Conservation (phyloP, 768 basidiomycete species). For the Rubroboletus satanas region DNA sequence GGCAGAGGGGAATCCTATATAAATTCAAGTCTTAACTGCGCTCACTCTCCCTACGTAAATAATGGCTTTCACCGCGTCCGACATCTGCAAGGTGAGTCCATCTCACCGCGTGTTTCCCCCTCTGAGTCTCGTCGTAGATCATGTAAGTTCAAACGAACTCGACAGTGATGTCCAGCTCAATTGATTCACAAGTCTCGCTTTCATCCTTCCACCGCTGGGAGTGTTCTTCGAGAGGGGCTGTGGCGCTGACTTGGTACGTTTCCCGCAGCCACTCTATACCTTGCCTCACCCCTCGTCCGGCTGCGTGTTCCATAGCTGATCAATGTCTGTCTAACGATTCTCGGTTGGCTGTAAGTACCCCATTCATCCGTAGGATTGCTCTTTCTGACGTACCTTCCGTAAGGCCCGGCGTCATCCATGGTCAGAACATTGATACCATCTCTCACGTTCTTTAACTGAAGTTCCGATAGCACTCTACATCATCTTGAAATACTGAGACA, state of each 20-base stretch:
- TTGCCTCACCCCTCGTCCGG: background rate
- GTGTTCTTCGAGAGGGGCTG: slow-evolving; percentile 91
- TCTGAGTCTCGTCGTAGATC: slow-evolving; percentile 34
- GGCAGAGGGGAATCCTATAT: slow-evolving; percentile 10
- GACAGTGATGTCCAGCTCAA: slow-evolving; percentile 12
- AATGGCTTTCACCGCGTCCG: slow-evolving; percentile 71
- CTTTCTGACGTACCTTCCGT: slow-evolving; percentile 13
- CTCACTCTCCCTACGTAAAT: slow-evolving; percentile 31
- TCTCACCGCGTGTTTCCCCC: background rate
- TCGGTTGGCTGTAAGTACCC: slow-evolving; percentile 69
- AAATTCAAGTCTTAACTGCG: slow-evolving; percentile 3
- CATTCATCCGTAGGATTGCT: background rate
- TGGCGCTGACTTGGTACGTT: slow-evolving; percentile 64
- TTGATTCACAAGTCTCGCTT: slow-evolving; percentile 45
- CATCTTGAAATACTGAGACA: slow-evolving; percentile 63
- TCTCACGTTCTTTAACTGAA: slow-evolving; percentile 9
- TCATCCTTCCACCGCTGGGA: slow-evolving; percentile 77
- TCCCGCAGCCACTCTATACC: background rate
- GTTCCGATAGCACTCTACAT: slow-evolving; percentile 65
- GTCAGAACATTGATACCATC: slow-evolving; percentile 21
- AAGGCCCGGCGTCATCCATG: slow-evolving; percentile 79
- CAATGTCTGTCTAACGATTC: slow-evolving; percentile 74
- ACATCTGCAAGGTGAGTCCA: slow-evolving; percentile 69
- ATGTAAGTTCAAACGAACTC: slow-evolving; percentile 32
- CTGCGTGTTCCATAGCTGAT: slow-evolving; percentile 40